A percentile compares a stretch with the other conserved stretches of the same genome.
phyloP scores from a whole-genome alignment of 768 basidiomycete species.

The Roridomyces roridus region DNA sequence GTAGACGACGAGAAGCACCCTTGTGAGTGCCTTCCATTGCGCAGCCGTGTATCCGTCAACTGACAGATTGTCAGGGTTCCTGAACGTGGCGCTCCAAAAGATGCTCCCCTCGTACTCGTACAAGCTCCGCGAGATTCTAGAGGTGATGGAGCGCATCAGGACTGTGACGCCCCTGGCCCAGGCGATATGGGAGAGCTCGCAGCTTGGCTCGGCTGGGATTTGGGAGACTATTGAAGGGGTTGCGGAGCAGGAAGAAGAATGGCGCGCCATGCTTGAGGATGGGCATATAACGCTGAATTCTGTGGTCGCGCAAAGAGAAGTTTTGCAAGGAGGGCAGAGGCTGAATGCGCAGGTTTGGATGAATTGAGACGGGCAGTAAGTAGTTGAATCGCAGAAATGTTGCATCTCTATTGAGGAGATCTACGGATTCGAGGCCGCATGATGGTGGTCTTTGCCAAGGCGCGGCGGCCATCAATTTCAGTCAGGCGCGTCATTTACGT shows the following conservation, averaged over 20 bases:
- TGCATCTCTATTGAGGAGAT: too few relatives aligned
- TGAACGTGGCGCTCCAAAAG: slow-evolving; percentile 3
- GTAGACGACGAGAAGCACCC: slow-evolving; percentile 28
- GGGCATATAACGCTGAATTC: slow-evolving; percentile 4
- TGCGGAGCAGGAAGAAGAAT: background rate
- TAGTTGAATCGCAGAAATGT: too few relatives aligned
- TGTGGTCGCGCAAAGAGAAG: too few relatives aligned
- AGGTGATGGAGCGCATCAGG: slow-evolving; percentile 20
- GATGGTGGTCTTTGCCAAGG: too few relatives aligned
- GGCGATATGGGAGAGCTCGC: slow-evolving; percentile 21
- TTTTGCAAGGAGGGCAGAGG: too few relatives aligned
- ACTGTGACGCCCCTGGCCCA: slow-evolving; percentile 2
- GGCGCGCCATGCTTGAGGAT: slow-evolving; percentile 2
- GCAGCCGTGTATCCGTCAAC: background rate
- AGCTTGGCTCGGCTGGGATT: background rate
- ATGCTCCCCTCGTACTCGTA: slow-evolving; percentile 5
- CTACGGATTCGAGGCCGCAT: too few relatives aligned
- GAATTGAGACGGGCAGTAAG: too few relatives aligned
- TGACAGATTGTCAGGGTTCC: slow-evolving; percentile 4
- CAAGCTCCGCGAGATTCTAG: slow-evolving; percentile 8
- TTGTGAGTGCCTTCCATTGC: too few relatives aligned
- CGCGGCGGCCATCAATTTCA: too few relatives aligned
- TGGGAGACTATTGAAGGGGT: background rate
- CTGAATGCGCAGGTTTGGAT: too few relatives aligned
- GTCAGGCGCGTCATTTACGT: too few relatives aligned